Evolutionary conservation across 192 early-diverging fungal species (phyloP), one percentile per base, ranked within the genome.

Genomic region (Coemansia sp.): DNA sequence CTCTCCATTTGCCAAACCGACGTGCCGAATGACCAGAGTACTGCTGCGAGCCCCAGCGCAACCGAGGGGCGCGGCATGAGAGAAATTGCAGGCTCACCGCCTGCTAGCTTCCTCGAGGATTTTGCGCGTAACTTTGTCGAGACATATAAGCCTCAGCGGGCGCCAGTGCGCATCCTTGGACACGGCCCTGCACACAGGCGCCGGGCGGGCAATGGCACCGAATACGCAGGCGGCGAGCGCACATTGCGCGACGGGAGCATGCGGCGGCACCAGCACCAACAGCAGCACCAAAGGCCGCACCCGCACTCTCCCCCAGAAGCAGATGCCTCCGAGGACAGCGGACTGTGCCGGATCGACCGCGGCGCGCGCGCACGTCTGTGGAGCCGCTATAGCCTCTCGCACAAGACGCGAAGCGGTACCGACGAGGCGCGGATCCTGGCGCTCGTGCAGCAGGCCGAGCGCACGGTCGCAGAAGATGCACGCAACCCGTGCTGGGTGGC

Each of bases 101-200:
- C 67, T 3, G 50, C 36, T 5, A 66, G 63, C 46, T 62, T 73
- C 43, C 47, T 73, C 17, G 70, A 62, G 18, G 70, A 37, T 18
- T 73, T 62, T 50, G 65, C 70, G 2, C 58, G 50, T 1, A 46
- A 57, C 17, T 66, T 73, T 56, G 55, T 73, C 13, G 64, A 73
- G n/a, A 29, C 29, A 3, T 66, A 66, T 43, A 22, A 50, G 30
- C 53, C 55, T n/a, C 37, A 47, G 5, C 38, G 28, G 13, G 43
- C 24, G 11, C 54, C 45, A 2, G 29, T 22, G 29, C 46, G 46
- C 4, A 47, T 47, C 14, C n/a, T 47, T 47, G 28, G 46, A 3
- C n/a, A 28, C 2, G 27, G 27, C 27, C 13, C 13, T 24, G n/a
- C n/a, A n/a, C n/a, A n/a, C n/a, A n/a, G n/a, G n/a, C n/a, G n/a